These are phyloP conservation scores for Punica granatum DNA, from an alignment of 345 rosid genomes.

Conservation along the genomic window DNA sequence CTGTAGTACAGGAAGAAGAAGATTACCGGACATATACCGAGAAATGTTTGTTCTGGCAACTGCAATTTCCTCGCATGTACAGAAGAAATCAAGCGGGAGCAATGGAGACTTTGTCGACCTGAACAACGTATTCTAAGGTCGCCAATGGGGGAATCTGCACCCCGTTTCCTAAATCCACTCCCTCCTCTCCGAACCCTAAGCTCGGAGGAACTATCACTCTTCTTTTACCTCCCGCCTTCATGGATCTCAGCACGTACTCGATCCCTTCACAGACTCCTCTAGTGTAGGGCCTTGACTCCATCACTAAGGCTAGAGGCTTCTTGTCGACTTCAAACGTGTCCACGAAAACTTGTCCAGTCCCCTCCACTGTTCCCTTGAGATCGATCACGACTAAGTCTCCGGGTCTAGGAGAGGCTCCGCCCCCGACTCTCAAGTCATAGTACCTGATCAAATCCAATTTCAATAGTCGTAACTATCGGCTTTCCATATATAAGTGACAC, in stretches of 20 bases:
- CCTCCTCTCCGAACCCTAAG: slow-evolving; percentile 69
- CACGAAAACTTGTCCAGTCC: slow-evolving; percentile 50
- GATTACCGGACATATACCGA: neutral
- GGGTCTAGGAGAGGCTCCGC: slow-evolving; percentile 64
- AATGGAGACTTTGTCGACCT: slow-evolving; percentile 78
- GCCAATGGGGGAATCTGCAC: slow-evolving; percentile 60
- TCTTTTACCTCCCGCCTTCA: slow-evolving; percentile 85
- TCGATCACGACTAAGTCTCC: slow-evolving; percentile 85
- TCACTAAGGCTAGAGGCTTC: slow-evolving; percentile 62
- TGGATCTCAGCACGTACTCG: slow-evolving; percentile 59
- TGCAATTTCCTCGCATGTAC: neutral
- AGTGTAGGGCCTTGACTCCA: slow-evolving; percentile 76
- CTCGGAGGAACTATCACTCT: slow-evolving; percentile 64
- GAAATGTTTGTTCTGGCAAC: neutral
- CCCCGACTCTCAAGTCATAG: slow-evolving; percentile 74
- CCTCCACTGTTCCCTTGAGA: slow-evolving; percentile 59
- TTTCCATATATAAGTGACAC: neutral
- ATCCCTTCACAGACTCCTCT: slow-evolving; percentile 83
- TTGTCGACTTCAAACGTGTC: slow-evolving; percentile 52
- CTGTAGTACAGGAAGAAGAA: neutral
- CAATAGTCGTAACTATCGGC: neutral
- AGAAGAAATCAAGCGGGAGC: slow-evolving; percentile 54
- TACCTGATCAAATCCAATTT: slow-evolving; percentile 39
- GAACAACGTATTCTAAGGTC: slow-evolving; percentile 62
- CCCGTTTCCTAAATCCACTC: slow-evolving; percentile 57